Percentiles rank a stretch among this genome's conserved stretches.
These are phyloP conservation scores for Chlorella variabilis DNA, from an alignment of 163 green algal genomes.

Conservation along the genomic window DNA sequence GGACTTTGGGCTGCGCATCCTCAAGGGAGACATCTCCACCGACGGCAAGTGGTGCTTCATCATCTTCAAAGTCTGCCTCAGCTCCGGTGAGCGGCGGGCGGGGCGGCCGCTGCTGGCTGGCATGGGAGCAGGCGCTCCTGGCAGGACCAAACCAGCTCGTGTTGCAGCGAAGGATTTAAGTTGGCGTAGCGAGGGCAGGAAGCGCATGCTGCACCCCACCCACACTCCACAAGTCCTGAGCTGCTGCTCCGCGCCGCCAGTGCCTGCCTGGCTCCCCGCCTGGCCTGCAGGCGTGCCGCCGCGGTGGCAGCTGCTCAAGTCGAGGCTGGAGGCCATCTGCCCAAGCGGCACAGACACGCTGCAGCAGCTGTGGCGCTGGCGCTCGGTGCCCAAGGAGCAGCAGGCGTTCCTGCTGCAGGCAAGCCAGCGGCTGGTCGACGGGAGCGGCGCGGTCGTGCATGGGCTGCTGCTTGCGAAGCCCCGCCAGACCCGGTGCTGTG, in stretches of 20 bases:
- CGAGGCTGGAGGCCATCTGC: conserved; percentile 56
- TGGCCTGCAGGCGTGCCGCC: conserved; percentile 24
- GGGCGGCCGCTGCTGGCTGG: background rate
- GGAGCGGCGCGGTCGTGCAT: no score
- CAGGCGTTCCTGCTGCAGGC: conserved; percentile 63
- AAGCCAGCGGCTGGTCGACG: no score
- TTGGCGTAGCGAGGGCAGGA: no score
- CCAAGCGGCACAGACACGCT: conserved; percentile 34
- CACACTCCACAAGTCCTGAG: no score
- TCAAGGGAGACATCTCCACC: conserved; percentile 68
- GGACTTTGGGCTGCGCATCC: conserved; percentile 70
- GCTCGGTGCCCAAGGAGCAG: conserved; percentile 43
- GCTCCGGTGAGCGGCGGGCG: background rate
- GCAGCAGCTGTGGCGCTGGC: conserved; percentile 46
- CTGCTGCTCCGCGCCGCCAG: no score
- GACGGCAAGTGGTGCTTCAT: conserved; percentile 80
- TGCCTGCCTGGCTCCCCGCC: no score
- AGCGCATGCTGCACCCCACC: no score
- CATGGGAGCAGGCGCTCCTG: background rate
- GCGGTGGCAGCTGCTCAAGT: conserved; percentile 66
- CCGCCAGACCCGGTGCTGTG: no score
- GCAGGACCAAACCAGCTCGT: background rate
- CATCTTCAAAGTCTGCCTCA: conserved; percentile 63
- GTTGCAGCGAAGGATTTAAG: no score
- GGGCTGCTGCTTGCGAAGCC: no score